Conservation (phyloP, 2,329 filamentous ascomycete genomes). For the Penicillium digitatum region DNA sequence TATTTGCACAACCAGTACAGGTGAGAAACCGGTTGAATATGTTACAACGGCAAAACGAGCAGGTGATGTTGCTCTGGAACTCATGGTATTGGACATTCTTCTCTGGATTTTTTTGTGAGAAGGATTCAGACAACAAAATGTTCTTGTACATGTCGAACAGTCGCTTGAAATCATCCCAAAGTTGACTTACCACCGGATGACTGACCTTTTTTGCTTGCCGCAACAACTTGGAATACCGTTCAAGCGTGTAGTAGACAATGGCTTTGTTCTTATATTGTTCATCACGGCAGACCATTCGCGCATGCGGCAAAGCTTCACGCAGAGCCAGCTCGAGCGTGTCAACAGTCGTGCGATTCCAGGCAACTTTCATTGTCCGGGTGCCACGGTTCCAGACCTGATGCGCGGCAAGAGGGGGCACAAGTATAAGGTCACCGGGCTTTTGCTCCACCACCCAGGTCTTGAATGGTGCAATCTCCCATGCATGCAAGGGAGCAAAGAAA, state of each 20-base stretch:
- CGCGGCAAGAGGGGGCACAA: constrained; percentile 86
- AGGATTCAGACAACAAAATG: constrained; percentile 81
- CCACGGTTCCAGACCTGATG: constrained; percentile 99
- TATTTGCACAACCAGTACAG: constrained; percentile 75
- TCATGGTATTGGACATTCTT: constrained; percentile 69
- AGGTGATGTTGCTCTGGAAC: constrained; percentile 89
- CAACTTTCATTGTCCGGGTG: constrained; percentile 92
- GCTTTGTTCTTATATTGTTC: constrained; percentile 99
- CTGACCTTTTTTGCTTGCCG: constrained; percentile 50
- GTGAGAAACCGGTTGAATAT: constrained; percentile 97
- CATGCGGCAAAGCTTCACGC: constrained; percentile 80
- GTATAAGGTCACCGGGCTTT: constrained; percentile 81
- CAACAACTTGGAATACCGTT: constrained; percentile 66
- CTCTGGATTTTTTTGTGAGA: constrained; percentile 59
- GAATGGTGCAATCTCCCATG: constrained; percentile 92
- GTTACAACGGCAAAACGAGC: constrained; percentile 91
- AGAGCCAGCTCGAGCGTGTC: constrained; percentile 86
- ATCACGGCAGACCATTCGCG: constrained; percentile 86
- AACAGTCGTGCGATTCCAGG: constrained; percentile 92
- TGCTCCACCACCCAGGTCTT: constrained; percentile 92
- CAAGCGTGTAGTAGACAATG: constrained; percentile 81
- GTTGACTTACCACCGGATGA: constrained; percentile 58
- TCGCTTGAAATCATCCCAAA: constrained; percentile 77
- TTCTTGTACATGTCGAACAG: constrained; percentile 74
- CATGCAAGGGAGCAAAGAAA: constrained; percentile 92